Evolutionary conservation across 2,329 filamentous ascomycete species (phyloP).

Genomic region (Fusarium nisikadoi): DNA sequence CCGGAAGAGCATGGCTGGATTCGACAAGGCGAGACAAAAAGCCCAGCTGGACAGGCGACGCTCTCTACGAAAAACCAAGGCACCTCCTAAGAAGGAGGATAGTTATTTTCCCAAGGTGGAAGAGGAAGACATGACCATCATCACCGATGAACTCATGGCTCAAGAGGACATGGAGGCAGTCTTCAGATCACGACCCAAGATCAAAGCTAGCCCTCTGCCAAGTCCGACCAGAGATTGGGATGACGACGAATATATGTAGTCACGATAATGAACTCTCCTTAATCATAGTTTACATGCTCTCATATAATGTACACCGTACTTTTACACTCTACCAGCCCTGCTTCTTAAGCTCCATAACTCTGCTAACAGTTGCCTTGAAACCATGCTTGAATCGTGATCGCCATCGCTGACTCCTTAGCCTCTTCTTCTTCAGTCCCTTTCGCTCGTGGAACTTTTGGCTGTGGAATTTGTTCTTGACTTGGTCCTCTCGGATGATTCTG

Average conservation of each 20-base stretch:
- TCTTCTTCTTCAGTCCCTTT: conserved; percentile 80
- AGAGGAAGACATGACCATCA: conserved; percentile 56
- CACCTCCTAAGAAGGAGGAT: conserved; percentile 53
- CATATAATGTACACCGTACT: conserved; percentile 44
- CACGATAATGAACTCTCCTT: conserved; percentile 26
- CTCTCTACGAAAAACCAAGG: conserved; percentile 60
- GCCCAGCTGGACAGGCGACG: conserved; percentile 67
- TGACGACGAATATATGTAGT: conserved; percentile 41
- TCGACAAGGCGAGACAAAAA: conserved; percentile 69
- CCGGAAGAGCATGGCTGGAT: conserved; percentile 69
- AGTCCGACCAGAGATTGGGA: conserved; percentile 57
- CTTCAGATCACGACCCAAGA: conserved; percentile 84
- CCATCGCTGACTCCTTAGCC: conserved; percentile 76
- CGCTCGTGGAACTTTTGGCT: conserved; percentile 79
- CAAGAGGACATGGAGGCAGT: conserved; percentile 83
- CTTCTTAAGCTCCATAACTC: conserved; percentile 75
- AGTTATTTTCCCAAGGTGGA: conserved; percentile 61
- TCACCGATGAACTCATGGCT: conserved; percentile 75
- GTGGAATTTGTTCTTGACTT: conserved; percentile 64
- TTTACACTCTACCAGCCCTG: conserved; percentile 76
- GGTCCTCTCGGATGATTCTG: conserved; percentile 60
- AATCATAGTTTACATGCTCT: conserved; percentile 39
- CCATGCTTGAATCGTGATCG: conserved; percentile 73
- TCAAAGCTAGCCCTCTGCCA: conserved; percentile 77
- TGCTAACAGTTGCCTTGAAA: conserved; percentile 71